Percentiles rank a stretch among this genome's conserved stretches.
phyloP scores from a whole-genome alignment of 2,329 filamentous ascomycete species.

The Cordyceps javanica region DNA sequence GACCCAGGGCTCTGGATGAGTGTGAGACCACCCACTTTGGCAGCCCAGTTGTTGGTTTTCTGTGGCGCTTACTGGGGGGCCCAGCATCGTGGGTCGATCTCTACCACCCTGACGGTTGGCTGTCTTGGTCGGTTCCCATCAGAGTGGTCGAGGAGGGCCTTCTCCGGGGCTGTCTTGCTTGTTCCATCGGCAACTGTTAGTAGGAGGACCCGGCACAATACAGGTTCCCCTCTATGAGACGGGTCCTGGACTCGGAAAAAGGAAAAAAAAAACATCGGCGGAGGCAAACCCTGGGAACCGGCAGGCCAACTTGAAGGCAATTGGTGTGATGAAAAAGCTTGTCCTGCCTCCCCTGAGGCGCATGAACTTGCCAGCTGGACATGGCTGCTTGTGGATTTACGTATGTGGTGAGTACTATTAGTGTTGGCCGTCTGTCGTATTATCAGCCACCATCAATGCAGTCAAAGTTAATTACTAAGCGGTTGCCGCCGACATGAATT shows the following conservation, averaged over 20 bases:
- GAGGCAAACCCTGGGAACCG: too few relatives aligned
- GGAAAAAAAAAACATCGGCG: background rate
- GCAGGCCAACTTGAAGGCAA: too few relatives aligned
- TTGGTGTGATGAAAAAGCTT: background rate
- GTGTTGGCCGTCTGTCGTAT: background rate
- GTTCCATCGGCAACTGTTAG: too few relatives aligned
- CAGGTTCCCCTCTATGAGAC: too few relatives aligned
- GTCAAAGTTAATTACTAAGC: background rate
- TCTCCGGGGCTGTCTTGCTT: background rate
- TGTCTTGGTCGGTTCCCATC: background rate
- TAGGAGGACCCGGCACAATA: too few relatives aligned
- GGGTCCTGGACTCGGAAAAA: too few relatives aligned
- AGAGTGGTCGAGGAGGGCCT: background rate
- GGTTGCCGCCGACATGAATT: too few relatives aligned
- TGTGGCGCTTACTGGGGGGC: background rate
- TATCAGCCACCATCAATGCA: background rate
- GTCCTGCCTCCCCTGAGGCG: too few relatives aligned
- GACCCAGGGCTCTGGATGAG: constrained; percentile 5
- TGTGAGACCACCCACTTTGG: background rate
- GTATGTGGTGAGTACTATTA: too few relatives aligned
- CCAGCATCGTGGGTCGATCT: constrained; percentile 1
- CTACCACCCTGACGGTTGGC: background rate
- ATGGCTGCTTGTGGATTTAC: background rate
- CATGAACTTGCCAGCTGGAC: background rate
- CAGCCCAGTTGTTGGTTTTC: too few relatives aligned